phyloP scores from a whole-genome alignment of 108 stramenopile genomes.

The Nitzschia sp. region DNA sequence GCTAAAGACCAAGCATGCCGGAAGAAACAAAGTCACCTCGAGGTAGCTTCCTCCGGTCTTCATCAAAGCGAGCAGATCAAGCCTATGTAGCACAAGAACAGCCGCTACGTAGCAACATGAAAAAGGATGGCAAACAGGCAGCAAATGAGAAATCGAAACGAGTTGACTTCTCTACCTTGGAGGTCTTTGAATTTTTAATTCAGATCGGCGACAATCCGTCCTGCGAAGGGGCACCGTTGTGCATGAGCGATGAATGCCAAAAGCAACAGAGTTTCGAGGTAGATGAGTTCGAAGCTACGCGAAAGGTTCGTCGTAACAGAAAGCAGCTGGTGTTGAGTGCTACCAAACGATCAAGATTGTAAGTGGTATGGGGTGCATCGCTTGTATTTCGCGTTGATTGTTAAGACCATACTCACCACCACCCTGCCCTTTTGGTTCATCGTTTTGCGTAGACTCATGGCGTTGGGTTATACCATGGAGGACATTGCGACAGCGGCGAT shows the following conservation, averaged over 20 bases:
- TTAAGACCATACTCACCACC: too few species aligned
- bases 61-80: too few species aligned
- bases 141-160: neutral
- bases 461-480: constrained; percentile 23
- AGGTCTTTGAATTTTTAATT: constrained; percentile 15
- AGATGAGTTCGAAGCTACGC: constrained; percentile 13
- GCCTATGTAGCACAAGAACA: neutral
- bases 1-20: too few species aligned
- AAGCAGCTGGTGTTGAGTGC: constrained; percentile 22
- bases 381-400: neutral
- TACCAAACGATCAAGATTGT: constrained; percentile 24
- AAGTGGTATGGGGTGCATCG: constrained; percentile 1
- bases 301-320: neutral
- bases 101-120: neutral
- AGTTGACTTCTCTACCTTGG: constrained; percentile 17
- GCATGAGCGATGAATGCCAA: constrained; percentile 22
- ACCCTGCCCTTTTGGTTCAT: neutral
- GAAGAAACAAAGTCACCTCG: too few species aligned
- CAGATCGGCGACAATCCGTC: constrained; percentile 24
- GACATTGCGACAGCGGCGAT: constrained; percentile 23
- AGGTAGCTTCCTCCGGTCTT: too few species aligned
- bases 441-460: constrained; percentile 8
- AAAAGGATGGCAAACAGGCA: neutral
- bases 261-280: neutral
- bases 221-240: constrained; percentile 23